Percentiles rank a stretch among this genome's conserved stretches.
phyloP scores from a whole-genome alignment of 495 filamentous ascomycete species.

The Clohesyomyces aquaticus region DNA sequence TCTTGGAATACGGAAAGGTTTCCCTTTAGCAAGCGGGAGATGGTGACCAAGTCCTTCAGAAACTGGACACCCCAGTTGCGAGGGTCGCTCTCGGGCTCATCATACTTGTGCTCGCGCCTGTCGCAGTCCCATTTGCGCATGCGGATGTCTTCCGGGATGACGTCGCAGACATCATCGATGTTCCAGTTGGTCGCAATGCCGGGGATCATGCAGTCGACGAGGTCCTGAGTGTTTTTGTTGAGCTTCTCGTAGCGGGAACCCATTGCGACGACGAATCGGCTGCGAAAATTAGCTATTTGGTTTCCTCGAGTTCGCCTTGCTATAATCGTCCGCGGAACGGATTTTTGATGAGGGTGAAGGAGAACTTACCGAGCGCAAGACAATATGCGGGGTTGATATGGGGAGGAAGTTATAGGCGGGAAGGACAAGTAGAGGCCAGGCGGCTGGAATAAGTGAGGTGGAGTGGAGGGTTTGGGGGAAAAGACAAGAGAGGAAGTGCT shows the following conservation, averaged over 20 bases:
- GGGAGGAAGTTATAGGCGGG: neutral
- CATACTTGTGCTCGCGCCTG: constrained; percentile 13
- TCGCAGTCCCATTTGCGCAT: constrained; percentile 31
- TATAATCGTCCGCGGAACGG: too few species aligned
- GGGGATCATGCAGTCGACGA: constrained; percentile 21
- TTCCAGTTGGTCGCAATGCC: constrained; percentile 17
- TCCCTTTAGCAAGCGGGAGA: constrained; percentile 17
- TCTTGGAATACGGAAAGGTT: constrained; percentile 27
- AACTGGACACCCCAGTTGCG: constrained; percentile 35
- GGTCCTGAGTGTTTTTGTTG: constrained; percentile 12
- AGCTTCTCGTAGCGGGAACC: constrained; percentile 26
- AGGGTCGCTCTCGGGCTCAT: constrained; percentile 27
- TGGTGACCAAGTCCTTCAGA: constrained; percentile 22
- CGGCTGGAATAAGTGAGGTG: neutral
- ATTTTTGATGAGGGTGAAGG: neutral
- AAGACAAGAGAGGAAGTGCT: neutral
- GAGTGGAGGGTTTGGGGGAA: neutral
- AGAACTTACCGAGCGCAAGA: neutral
- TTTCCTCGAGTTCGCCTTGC: too few species aligned
- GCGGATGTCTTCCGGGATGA: constrained; percentile 29
- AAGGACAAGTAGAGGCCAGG: neutral
- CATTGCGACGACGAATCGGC: too few species aligned
- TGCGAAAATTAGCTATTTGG: too few species aligned
- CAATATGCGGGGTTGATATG: too few species aligned
- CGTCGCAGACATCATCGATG: constrained; percentile 4